Percentiles rank a stretch among this genome's conserved stretches.
Evolutionary conservation across 1,284 basidiomycete genomes (phyloP).

Genomic region (Caloboletus inedulis): DNA sequence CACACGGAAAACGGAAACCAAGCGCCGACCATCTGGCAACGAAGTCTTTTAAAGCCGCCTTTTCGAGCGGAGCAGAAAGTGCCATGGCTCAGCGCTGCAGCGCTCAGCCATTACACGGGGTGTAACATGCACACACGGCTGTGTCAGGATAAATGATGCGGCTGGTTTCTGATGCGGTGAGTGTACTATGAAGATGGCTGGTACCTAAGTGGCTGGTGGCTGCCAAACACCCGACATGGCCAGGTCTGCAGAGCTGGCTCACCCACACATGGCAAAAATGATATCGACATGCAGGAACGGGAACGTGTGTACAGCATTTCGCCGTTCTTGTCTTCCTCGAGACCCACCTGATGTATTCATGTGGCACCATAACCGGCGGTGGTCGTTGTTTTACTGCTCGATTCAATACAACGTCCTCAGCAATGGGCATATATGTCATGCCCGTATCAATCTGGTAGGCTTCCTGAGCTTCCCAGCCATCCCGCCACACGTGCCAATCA

Average conservation of each 20-base stretch:
- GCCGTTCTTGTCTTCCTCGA: conserved; percentile 3
- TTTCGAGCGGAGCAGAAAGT: conserved; percentile 26
- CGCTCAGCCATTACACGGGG: background rate
- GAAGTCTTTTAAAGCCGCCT: conserved; percentile 2
- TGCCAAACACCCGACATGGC: conserved; percentile 1
- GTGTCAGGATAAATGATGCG: conserved; percentile 17
- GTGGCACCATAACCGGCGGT: background rate
- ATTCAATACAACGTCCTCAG: background rate
- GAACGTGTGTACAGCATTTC: conserved; percentile 11
- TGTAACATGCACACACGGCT: conserved; percentile 4
- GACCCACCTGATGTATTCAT: background rate
- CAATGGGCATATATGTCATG: too few species aligned
- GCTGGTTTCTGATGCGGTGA: conserved; percentile 13
- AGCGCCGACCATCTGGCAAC: conserved; percentile 10
- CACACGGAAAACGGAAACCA: conserved; percentile 21
- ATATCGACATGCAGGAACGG: background rate
- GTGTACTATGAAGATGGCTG: conserved; percentile 9
- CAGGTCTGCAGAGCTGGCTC: background rate
- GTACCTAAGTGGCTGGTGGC: conserved; percentile 20
- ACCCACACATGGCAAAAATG: conserved; percentile 7
- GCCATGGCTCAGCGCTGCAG: background rate
- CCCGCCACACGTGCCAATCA: conserved; percentile 1
- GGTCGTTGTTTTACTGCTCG: background rate
- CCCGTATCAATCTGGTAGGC: background rate
- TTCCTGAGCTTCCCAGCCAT: background rate